Percentiles rank a stretch among this genome's conserved stretches.
phyloP scores from a whole-genome alignment of 768 basidiomycete species.

The Tylopilus sp. region DNA sequence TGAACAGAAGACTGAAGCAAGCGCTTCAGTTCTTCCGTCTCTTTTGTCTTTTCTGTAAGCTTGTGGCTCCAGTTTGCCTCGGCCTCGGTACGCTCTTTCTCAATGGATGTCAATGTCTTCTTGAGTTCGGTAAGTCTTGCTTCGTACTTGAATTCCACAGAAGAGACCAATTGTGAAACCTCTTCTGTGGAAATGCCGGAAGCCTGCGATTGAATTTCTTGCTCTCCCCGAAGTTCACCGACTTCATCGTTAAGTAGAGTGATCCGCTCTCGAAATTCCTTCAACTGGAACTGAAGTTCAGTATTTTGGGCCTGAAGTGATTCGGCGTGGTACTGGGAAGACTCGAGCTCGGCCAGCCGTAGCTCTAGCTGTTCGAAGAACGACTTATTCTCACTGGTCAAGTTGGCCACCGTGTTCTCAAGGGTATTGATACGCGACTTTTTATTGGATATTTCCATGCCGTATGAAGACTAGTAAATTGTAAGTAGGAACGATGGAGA shows the following conservation, averaged over 20 bases:
- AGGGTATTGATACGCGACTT: slow-evolving; percentile 63
- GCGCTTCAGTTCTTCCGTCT: slow-evolving; percentile 69
- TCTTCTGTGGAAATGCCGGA: slow-evolving; percentile 55
- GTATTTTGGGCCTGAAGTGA: slow-evolving; percentile 71
- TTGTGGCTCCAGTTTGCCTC: slow-evolving; percentile 91
- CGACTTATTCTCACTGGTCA: slow-evolving; percentile 70
- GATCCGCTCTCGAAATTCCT: slow-evolving; percentile 73
- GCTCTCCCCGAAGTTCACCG: slow-evolving; percentile 57
- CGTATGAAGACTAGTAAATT: slow-evolving; percentile 54
- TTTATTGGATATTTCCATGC: slow-evolving; percentile 62
- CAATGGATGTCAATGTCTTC: slow-evolving; percentile 55
- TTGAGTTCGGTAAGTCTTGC: slow-evolving; percentile 68
- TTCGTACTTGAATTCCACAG: slow-evolving; percentile 76
- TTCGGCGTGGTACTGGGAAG: slow-evolving; percentile 71
- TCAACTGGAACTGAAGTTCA: slow-evolving; percentile 84
- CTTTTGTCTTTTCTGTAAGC: slow-evolving; percentile 71
- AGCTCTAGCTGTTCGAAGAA: slow-evolving; percentile 86
- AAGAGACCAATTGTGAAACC: slow-evolving; percentile 67
- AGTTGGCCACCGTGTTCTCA: slow-evolving; percentile 63
- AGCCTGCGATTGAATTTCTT: slow-evolving; percentile 41
- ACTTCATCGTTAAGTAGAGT: slow-evolving; percentile 71
- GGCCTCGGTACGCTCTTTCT: slow-evolving; percentile 81
- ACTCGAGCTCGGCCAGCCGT: slow-evolving; percentile 88
- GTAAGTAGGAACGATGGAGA: slow-evolving; percentile 10
- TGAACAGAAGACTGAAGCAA: slow-evolving; percentile 55